Evolutionary conservation across 805 yeast species (phyloP), one percentile per base, ranked within the genome.

Genomic region (Kodamaea restingae): DNA sequence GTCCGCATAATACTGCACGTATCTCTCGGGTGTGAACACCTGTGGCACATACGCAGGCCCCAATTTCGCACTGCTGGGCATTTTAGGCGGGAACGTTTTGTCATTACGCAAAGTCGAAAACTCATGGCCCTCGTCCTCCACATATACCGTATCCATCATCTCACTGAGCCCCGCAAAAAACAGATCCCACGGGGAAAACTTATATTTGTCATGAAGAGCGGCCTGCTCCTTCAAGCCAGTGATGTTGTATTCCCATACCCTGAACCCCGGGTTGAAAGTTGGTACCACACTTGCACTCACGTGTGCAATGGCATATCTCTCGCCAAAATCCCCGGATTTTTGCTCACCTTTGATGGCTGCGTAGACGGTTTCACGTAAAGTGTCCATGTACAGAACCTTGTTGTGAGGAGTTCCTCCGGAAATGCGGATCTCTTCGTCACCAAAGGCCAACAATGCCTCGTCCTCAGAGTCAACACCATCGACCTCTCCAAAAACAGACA

Each of bases 221-320:
- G 47, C 41, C 14, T 46, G 48, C 26, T 53, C 50, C n/a, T 56
- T 63, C 33, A 84, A 54, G 1, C 70, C 81, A 0, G 86, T 73
- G 26, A 76, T 74, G 52, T 87, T 87, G 58, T 87, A 87, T 56
- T 87, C 95, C 93, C 95, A 87, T 2, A 87, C 79, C 46, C 95
- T 69, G 44, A 87, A 54, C 4, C 88, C 86, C 4, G 96, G 88
- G 48, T 84, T 85, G 61, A 81, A 88, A 0, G 95, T 87, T 3
- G 96, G 95, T 10, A 88, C 76, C 10, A 87, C 78, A 40, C 90
- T 81, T 1, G 88, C 80, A 2, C 80, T 71, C 11, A 87, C 76
- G 52, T 79, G 84, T 0, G 83, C 80, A 37, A 87, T 65, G 1
- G 88, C 69, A 54, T 84, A 87, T 31, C 88, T 63, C 46, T 81